Evolutionary conservation across 495 filamentous ascomycete species (phyloP), one percentile per base, ranked within the genome.

Genomic region (Chaetomium tenue): DNA sequence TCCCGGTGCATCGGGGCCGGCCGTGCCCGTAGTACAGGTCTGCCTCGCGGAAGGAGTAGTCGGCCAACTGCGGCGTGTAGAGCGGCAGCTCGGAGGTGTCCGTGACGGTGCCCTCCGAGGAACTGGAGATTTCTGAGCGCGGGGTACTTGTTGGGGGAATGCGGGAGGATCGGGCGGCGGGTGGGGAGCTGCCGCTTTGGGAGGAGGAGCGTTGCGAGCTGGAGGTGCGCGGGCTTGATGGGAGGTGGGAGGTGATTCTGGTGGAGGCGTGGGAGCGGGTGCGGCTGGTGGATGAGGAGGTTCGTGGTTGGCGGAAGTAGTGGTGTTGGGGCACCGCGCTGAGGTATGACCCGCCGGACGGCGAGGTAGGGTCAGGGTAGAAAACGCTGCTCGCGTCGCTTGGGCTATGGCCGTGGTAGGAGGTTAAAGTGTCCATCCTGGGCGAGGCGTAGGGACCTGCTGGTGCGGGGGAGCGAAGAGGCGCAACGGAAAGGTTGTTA

Each of bases 1-100:
- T 26, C 2, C 25, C 50, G 2, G 50, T 23, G 13, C 50, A 11
- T 26, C 25, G 50, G 13, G 23, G 11, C 23, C 50, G 50, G 8
- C 22, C 50, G 50, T 52, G 50, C 23, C 50, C 50, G 50, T 52
- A 52, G 50, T 52, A 52, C 23, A 52, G 23, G 22, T 52, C 50
- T 3, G 50, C 50, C 23, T 52, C 50, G 50, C 50, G 50, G 50
- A 52, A 26, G 20, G 50, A 28, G 25, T 52, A 52, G 23, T 52
- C 50, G 0, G 50, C 13, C 25, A 3, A 30, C 3, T 52, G 50
- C 50, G 50, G 22, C 13, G 50, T 22, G 50, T 11, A 5, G 0
- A 44, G 40, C 40, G 40, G 40, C 16, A 15, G 40, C 13, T 44
- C 13, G 13, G 40, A 44, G 2, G 40, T 44, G 13, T 44, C 40